Percentiles rank a stretch among this genome's conserved stretches.
These are phyloP conservation scores for Geranium rotundifolium DNA, from an alignment of 345 rosid genomes.

Conservation along the genomic window DNA sequence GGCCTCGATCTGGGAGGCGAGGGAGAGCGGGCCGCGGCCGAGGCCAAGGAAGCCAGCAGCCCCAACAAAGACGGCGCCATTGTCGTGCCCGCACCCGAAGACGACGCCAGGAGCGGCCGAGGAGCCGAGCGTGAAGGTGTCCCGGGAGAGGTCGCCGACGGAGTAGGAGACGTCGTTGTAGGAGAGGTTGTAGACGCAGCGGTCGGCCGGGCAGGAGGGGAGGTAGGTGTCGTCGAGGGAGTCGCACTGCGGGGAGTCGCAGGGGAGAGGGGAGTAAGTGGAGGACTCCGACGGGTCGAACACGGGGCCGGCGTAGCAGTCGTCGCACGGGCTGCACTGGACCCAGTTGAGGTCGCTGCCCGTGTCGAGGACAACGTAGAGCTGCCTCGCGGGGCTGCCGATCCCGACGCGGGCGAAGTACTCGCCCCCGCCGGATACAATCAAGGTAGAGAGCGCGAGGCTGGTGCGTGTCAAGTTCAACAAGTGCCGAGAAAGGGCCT, in stretches of 20 bases:
- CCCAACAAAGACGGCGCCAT: constrained; percentile 70
- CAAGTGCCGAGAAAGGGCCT: too few relatives aligned
- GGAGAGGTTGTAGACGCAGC: constrained; percentile 63
- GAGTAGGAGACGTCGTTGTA: constrained; percentile 94
- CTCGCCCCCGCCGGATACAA: constrained; percentile 85
- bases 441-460: constrained; percentile 45
- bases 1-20: constrained; percentile 64
- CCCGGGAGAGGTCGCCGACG: constrained; percentile 56
- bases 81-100: constrained; percentile 80
- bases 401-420: constrained; percentile 74
- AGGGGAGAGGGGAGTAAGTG: constrained; percentile 37
- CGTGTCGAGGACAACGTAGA: constrained; percentile 19
- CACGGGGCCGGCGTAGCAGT: constrained; percentile 75
- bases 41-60: constrained; percentile 86
- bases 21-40: constrained; percentile 71
- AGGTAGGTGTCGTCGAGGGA: constrained; percentile 40
- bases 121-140: constrained; percentile 58
- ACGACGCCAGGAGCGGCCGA: constrained; percentile 33
- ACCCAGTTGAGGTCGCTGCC: constrained; percentile 89
- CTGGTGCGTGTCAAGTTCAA: constrained; percentile 43
- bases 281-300: constrained; percentile 59
- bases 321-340: constrained; percentile 69
- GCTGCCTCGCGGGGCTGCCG: constrained; percentile 60
- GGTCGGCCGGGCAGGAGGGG: constrained; percentile 38
- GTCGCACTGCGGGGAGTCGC: constrained; percentile 43